Conservation (phyloP, 2,329 filamentous ascomycete genomes). For the Anthostomella pinea region DNA sequence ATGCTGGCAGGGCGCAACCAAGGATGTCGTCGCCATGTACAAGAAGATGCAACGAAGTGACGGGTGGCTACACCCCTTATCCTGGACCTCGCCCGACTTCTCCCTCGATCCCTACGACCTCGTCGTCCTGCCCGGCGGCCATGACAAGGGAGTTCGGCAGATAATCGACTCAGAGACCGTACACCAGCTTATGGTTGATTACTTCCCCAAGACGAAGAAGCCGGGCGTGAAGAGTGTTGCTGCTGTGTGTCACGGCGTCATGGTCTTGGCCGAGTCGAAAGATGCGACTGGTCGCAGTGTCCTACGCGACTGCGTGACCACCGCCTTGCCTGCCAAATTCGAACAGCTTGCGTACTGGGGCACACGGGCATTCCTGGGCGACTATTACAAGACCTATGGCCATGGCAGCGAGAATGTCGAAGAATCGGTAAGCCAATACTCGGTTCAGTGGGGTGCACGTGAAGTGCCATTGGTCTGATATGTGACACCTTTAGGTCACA, state of each 20-base stretch:
- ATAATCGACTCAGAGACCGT: conserved; percentile 47
- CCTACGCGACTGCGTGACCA: conserved; percentile 45
- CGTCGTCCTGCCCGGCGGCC: conserved; percentile 50
- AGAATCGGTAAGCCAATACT: conserved; percentile 36
- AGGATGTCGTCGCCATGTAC: conserved; percentile 40
- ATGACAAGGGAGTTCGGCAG: conserved; percentile 50
- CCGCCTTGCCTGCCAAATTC: conserved; percentile 46
- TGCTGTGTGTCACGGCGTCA: conserved; percentile 53
- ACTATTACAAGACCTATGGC: conserved; percentile 57
- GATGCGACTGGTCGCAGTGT: conserved; percentile 42
- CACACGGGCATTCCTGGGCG: conserved; percentile 47
- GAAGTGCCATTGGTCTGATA: conserved; percentile 9
- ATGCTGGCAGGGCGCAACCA: conserved; percentile 40
- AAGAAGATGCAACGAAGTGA: conserved; percentile 40
- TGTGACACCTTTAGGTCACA: conserved; percentile 33
- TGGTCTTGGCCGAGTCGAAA: conserved; percentile 45
- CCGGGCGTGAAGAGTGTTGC: conserved; percentile 42
- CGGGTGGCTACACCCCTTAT: conserved; percentile 40
- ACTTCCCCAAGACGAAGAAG: conserved; percentile 47
- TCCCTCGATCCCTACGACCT: conserved; percentile 44
- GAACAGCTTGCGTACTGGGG: conserved; percentile 49
- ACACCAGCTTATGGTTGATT: conserved; percentile 42
- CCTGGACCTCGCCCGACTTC: conserved; percentile 45
- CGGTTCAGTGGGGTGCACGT: no score
- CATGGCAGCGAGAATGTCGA: conserved; percentile 48